Base-by-base conservation (phyloP, 129 eudicot species). In the Flaveria ramosissima region DNA sequence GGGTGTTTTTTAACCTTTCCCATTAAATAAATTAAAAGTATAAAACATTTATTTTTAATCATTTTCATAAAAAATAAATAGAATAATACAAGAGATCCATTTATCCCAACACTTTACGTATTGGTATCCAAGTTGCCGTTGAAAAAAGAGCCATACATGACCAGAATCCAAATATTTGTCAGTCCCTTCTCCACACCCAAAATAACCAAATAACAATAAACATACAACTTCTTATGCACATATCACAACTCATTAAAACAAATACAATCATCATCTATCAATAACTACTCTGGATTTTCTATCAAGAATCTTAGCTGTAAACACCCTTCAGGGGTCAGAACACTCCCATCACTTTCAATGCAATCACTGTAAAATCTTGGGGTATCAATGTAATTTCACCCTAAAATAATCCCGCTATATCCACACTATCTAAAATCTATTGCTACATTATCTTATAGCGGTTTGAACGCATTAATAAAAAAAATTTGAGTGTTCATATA, bases 291-390 rank as follows among this genome's bases (percentile, higher is more conserved):
- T 80, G 63, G 52, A 73, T 67, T 24, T 2, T 6, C 9, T 24
- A 3, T 26, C 53, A 80, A 80, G 70, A 73, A 73, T 80, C 84
- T 80, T 80, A 80, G 84, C 84, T 80, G 84, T 74, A 80, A 65
- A 43, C 84, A 80, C 75, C 32, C 83, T 13, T 47, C 73, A 30
- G 43, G n/a, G 77, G 36, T 30, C 36, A 0, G 6, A 30, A 30
- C 36, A 30, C 36, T 72, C 75, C 52, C 81, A 77, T 56, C 82
- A 56, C 82, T 70, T 21, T 72, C 83, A 4, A 46, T 73, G 75
- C 84, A 68, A 73, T 80, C 79, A 53, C 84, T 14, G 71, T 55
- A 24, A 41, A 42, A 71, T 79, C 72, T 47, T 50, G 11, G 20
- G 45, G 14, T 1, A 63, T n/a, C 1, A 32, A 14, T 15, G 68